Evolutionary conservation across 2,329 filamentous ascomycete species (phyloP).

Genomic region (Alternaria alternata): DNA sequence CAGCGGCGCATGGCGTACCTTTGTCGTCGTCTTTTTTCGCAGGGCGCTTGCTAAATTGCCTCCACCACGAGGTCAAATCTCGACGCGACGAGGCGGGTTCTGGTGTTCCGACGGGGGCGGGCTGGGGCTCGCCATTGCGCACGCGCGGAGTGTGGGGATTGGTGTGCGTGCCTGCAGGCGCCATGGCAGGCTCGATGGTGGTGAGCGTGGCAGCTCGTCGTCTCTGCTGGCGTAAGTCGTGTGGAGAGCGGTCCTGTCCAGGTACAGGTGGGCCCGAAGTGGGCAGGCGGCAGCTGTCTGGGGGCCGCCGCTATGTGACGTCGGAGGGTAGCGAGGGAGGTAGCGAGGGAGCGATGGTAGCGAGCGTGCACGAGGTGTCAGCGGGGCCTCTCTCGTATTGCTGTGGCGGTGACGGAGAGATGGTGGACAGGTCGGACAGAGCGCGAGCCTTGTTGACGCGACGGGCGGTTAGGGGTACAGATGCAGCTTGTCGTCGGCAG

Average conservation of each 20-base stretch:
- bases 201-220: too few species aligned
- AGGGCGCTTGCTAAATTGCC: conserved; percentile 77
- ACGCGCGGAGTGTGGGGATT: conserved; percentile 52
- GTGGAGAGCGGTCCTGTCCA: conserved; percentile 29
- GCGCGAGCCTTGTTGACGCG: neutral
- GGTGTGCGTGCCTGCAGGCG: conserved; percentile 47
- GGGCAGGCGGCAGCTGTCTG: conserved; percentile 38
- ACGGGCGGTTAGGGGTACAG: conserved; percentile 26
- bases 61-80: conserved; percentile 97
- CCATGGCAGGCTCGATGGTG: conserved; percentile 42
- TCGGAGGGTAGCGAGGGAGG: conserved; percentile 2
- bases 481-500: conserved; percentile 10
- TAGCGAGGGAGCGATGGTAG: neutral
- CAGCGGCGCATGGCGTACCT: conserved; percentile 55
- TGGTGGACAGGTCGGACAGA: neutral
- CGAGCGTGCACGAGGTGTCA: conserved; percentile 12
- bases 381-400: conserved; percentile 1
- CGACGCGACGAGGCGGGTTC: conserved; percentile 82
- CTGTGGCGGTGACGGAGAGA: neutral
- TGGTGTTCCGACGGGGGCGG: conserved; percentile 56
- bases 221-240: too few species aligned
- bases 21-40: conserved; percentile 69
- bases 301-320: conserved; percentile 29
- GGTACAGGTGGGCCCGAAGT: conserved; percentile 32
- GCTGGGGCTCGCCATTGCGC: conserved; percentile 55